These are phyloP conservation scores for Benincasa hispida DNA, from an alignment of 306 rosid genomes.

Conservation along the genomic window DNA sequence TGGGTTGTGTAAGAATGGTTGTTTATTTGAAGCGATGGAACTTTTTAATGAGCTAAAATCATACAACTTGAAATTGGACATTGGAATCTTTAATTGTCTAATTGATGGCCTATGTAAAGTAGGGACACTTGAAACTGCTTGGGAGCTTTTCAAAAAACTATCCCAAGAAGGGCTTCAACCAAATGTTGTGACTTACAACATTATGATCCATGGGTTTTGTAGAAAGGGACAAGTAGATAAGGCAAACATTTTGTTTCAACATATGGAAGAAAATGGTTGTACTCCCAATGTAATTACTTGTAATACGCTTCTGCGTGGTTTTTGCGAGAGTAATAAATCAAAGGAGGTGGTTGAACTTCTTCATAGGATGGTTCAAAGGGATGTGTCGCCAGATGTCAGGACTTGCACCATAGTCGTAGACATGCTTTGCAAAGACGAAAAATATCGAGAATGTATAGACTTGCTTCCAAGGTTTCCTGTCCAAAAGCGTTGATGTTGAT, in stretches of 20 bases:
- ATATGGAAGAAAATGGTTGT: constrained; percentile 32
- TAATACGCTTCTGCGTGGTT: constrained; percentile 27
- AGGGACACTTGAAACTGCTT: constrained; percentile 22
- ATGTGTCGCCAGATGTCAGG: constrained; percentile 21
- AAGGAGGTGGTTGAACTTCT: constrained; percentile 31
- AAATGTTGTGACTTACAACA: constrained; percentile 19
- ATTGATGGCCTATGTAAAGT: constrained; percentile 22
- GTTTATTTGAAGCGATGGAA: no score
- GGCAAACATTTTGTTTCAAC: constrained; percentile 25
- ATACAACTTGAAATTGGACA: constrained; percentile 2
- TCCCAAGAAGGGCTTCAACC: constrained; percentile 11
- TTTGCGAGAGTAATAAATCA: constrained; percentile 16
- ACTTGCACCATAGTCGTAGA: constrained; percentile 20
- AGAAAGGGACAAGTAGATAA: constrained; percentile 16
- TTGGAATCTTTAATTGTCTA: constrained; percentile 10
- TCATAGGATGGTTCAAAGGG: constrained; percentile 20
- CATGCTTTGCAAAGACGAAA: constrained; percentile 21
- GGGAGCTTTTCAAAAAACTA: constrained; percentile 19
- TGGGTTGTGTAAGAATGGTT: no score
- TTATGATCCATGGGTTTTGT: constrained; percentile 33
- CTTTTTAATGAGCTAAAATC: not conserved
- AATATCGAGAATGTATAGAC: constrained; percentile 16
- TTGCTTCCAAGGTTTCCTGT: no score
- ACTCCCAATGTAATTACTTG: constrained; percentile 17
- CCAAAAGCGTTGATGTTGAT: no score